Conservation (phyloP, 306 rosid species). For the Amphicarpaea edgeworthii region DNA sequence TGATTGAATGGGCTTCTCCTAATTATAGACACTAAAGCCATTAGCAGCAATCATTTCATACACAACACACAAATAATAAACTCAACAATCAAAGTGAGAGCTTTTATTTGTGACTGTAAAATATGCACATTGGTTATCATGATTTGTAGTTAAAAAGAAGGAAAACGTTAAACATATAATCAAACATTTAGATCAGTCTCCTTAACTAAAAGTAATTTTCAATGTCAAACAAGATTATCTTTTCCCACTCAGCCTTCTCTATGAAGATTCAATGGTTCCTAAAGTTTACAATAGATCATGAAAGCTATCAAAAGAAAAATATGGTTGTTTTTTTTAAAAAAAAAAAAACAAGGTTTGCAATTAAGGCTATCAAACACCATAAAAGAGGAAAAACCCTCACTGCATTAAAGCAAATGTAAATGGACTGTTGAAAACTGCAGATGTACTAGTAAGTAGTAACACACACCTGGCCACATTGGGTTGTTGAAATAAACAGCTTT, state of each 20-base stretch:
- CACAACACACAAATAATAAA: not conserved
- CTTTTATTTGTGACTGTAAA: constrained; percentile 9
- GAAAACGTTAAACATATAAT: constrained; percentile 2
- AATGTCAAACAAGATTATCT: not conserved
- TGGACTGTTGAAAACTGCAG: not conserved
- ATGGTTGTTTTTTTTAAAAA: not conserved
- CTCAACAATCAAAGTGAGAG: constrained; percentile 12
- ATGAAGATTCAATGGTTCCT: not conserved
- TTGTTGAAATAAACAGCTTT: constrained; percentile 81
- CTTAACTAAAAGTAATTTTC: not conserved
- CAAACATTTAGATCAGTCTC: not conserved
- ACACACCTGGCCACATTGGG: constrained; percentile 98
- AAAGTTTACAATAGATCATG: constrained; percentile 19
- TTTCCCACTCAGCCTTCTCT: constrained; percentile 8
- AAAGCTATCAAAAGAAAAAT: constrained; percentile 22
- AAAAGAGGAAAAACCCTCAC: constrained; percentile 14
- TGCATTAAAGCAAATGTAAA: constrained; percentile 29
- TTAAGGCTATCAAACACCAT: constrained; percentile 23
- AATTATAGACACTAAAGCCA: constrained; percentile 33
- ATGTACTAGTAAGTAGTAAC: not conserved
- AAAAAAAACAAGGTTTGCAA: not conserved
- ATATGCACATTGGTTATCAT: not conserved
- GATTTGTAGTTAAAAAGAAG: constrained; percentile 1
- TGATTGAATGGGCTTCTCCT: constrained; percentile 96
- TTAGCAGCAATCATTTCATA: constrained; percentile 15